Percentiles rank a stretch among this genome's conserved stretches.
Conservation (phyloP, 306 rosid genomes). For the Hippophae tibetana region DNA sequence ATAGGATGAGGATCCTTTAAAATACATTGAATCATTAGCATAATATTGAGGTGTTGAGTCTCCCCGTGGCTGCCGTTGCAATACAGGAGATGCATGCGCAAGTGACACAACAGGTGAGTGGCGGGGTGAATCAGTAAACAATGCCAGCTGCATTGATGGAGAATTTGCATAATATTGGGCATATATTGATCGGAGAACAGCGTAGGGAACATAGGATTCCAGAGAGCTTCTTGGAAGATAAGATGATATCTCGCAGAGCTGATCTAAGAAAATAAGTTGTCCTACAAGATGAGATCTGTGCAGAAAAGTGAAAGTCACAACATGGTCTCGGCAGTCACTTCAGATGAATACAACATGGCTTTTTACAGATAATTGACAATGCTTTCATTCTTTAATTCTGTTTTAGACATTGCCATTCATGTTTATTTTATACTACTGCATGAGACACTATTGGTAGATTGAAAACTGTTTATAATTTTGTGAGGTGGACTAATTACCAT, state of each 20-base stretch:
- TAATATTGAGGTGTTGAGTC: constrained; percentile 61
- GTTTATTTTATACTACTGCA: too few relatives aligned
- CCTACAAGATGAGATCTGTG: constrained; percentile 86
- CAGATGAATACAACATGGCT: background rate
- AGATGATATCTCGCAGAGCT: constrained; percentile 82
- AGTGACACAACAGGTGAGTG: constrained; percentile 66
- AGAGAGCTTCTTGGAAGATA: constrained; percentile 86
- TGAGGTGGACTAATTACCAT: too few relatives aligned
- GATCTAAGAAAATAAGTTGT: constrained; percentile 89
- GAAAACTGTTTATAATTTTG: too few relatives aligned
- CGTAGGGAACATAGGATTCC: constrained; percentile 72
- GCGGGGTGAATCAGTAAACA: constrained; percentile 64
- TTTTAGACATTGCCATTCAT: too few relatives aligned
- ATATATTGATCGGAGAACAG: constrained; percentile 85
- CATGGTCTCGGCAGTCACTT: background rate
- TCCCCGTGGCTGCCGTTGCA: constrained; percentile 60
- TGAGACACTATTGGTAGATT: too few relatives aligned
- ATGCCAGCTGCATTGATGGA: constrained; percentile 54
- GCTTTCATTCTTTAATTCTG: too few relatives aligned
- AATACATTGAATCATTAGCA: constrained; percentile 55
- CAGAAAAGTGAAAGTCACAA: constrained; percentile 17
- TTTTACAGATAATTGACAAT: background rate
- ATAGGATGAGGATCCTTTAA: constrained; percentile 60
- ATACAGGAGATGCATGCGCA: constrained; percentile 65
- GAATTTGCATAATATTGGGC: constrained; percentile 81